Conservation (phyloP, 139 green algal genomes). For the Chlamydomonas applanata region DNA sequence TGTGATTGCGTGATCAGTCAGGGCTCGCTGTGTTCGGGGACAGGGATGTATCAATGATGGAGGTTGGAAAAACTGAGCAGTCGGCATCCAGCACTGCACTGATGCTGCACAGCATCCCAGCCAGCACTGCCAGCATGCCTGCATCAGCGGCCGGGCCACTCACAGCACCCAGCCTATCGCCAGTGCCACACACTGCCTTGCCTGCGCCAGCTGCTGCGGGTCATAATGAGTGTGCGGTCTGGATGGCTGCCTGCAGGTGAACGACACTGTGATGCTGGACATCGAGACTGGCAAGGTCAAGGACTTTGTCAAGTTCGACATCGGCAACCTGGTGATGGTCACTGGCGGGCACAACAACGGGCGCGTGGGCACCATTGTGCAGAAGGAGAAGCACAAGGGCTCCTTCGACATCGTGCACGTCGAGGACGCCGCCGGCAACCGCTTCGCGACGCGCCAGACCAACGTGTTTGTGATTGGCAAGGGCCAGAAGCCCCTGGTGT, state of each 20-base stretch:
- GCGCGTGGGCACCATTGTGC: slow-evolving; percentile 87
- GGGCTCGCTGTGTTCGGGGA: too few species aligned
- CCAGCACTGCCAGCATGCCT: too few species aligned
- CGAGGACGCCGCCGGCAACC: slow-evolving; percentile 88
- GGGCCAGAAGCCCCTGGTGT: slow-evolving; percentile 93
- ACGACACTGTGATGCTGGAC: slow-evolving; percentile 98
- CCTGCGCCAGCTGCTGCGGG: background rate
- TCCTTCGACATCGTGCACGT: slow-evolving; percentile 93
- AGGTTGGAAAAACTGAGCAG: too few species aligned
- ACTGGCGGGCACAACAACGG: slow-evolving; percentile 92
- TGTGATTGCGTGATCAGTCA: too few species aligned
- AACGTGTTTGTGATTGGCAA: slow-evolving; percentile 99
- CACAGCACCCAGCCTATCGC: too few species aligned
- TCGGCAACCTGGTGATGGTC: slow-evolving; percentile 92
- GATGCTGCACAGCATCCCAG: too few species aligned
- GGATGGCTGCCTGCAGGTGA: slow-evolving; percentile 56
- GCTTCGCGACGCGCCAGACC: slow-evolving; percentile 89
- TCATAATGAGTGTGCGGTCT: background rate
- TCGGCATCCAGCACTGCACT: too few species aligned
- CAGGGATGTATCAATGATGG: too few species aligned
- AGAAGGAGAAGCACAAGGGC: slow-evolving; percentile 94
- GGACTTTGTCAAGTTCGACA: slow-evolving; percentile 87
- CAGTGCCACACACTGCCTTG: too few species aligned
- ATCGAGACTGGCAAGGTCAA: slow-evolving; percentile 95
- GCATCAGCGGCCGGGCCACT: too few species aligned